Base-by-base conservation (phyloP, 108 stramenopile species). In the Parmales sp. region DNA sequence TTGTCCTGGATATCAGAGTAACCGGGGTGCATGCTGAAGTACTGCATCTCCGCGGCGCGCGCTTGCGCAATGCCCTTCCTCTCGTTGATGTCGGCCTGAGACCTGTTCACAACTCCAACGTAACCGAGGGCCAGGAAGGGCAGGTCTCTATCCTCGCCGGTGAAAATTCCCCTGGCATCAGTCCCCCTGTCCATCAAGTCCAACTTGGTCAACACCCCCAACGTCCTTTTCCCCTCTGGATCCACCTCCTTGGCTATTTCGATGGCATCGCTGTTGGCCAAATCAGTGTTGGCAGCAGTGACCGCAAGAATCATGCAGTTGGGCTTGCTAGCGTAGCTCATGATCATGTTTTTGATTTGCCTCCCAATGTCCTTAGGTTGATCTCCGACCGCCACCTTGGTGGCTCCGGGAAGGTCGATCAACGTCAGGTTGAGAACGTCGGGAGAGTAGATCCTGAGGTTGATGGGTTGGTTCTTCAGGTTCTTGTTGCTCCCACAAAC, bases 171-270 rank as follows among this genome's bases (percentile, higher is more conserved):
- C 45, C 37, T 46, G 7, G 79, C 81, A 69, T 85, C 83, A 31
- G 84, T 83, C 29, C 85, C 86, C 2, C 69, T 68, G 70, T 86
- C 86, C 81, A 86, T 83, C 29, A 83, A 65, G 60, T 87, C 86
- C 9, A 84, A 44, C 76, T 87, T 87, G 7, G 83, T 87, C 36
- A 86, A 60, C 18, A 87, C 84, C 5, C 86, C 86, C 38, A 87
- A 66, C 8, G 86, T 87, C 16, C 86, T 67, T 19, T 76, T 79
- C 3, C 75, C 77, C 39, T 63, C 9, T 0, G 69, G 75, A 37
- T 78, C 81, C 0, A 71, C 82, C 45, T 79, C 77, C 20, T 74
- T 45, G 8, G 86, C 86, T 37, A 87, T 54, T 71, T 83, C 73
- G 34, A 87, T 54, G 22, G 84, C 82, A 51, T 85, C 86, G 19